Percentiles rank a stretch among this genome's conserved stretches.
Evolutionary conservation across 108 stramenopile genomes (phyloP).

Genomic region (Cyclotella sp.): DNA sequence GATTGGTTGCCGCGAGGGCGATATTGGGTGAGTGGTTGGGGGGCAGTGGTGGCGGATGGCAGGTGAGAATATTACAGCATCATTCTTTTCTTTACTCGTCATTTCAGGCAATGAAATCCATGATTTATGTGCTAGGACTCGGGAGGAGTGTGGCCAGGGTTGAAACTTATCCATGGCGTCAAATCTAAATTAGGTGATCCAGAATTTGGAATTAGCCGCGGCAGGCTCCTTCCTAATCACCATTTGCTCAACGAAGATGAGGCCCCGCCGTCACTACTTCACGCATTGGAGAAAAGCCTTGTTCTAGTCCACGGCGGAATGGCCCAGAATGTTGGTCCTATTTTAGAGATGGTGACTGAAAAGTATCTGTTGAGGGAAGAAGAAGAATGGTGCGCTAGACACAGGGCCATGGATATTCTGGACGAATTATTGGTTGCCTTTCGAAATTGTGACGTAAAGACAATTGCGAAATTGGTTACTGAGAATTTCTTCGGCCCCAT

Average conservation of each 20-base stretch:
- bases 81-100: neutral
- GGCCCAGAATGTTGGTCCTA: constrained; percentile 68
- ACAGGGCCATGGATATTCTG: constrained; percentile 56
- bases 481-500: constrained; percentile 66
- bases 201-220: constrained; percentile 63
- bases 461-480: constrained; percentile 57
- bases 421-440: constrained; percentile 62
- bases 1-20: constrained; percentile 66
- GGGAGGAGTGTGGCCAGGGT: constrained; percentile 70
- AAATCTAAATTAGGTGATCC: constrained; percentile 48
- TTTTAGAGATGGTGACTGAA: constrained; percentile 73
- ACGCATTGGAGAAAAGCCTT: constrained; percentile 50
- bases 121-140: constrained; percentile 14
- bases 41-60: constrained; percentile 75
- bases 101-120: neutral
- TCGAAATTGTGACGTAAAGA: constrained; percentile 45
- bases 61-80: constrained; percentile 11
- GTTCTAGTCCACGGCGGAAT: constrained; percentile 69
- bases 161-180: constrained; percentile 67
- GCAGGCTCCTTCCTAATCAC: constrained; percentile 61
- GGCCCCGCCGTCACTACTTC: constrained; percentile 47
- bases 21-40: constrained; percentile 78
- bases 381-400: constrained; percentile 61
- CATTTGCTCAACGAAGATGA: constrained; percentile 54
- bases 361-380: constrained; percentile 64